Evolutionary conservation across 345 rosid genomes (phyloP), one percentile per base, ranked within the genome.

Genomic region (Salix suchowensis): DNA sequence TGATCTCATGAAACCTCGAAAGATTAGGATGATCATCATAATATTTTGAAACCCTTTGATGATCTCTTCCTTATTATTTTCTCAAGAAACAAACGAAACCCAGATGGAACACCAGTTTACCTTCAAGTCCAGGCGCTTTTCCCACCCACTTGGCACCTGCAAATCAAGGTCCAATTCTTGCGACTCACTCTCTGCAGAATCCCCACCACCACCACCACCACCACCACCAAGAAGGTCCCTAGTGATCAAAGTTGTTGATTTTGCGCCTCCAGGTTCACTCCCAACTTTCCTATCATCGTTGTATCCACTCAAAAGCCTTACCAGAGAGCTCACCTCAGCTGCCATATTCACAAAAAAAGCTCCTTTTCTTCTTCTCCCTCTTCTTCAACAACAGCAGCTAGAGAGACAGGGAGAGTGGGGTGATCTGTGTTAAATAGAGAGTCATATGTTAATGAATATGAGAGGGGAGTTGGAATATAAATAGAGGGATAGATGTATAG

Each of bases 61-160:
- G 58, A 2, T 52, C 58, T 52, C 6, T 52, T 18, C 58, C 23
- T 19, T 18, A 19, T 7, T 66, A 19, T 67, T 66, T 72, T 76
- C 77, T 54, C 69, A 26, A 34, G 73, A 81, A 79, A 64, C 80
- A 80, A 78, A 60, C 70, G 74, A 8, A 7, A 52, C 72, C 61
- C 48, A 48, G 65, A 66, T 16, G 18, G 65, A 34, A 48, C 62
- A 24, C 8, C 1, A 18, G 40, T 40, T 8, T 71, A 96, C 99
- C 95, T 89, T 90, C 79, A 96, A 85, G 52, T 96, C 98, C 37
- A 96, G 91, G 10, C 95, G 92, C 82, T 96, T 96, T 74, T 96
- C 99, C 88, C 88, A 96, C 52, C 99, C 98, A 16, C 61, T 55
- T 14, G 99, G 99, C 23, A 92, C 99, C 78, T 91, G 91, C 66